Evolutionary conservation across 2,329 filamentous ascomycete genomes (phyloP).

Genomic region (Shiraia sp.): DNA sequence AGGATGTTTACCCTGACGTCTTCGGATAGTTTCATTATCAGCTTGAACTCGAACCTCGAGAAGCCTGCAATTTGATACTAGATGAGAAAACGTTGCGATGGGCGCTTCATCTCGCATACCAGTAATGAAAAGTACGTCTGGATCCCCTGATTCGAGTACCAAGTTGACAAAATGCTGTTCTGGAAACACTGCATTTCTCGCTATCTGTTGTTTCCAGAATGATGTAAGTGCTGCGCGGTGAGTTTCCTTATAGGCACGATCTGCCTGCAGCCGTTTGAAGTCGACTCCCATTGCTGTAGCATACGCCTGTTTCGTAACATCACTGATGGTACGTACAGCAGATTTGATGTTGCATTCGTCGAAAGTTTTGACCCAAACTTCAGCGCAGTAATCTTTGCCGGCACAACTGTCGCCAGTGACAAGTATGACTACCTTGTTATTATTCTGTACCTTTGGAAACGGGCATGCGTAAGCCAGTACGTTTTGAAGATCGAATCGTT

Average conservation of each 20-base stretch:
- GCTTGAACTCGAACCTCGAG: constrained; percentile 59
- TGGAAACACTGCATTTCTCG: constrained; percentile 50
- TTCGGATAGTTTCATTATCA: constrained; percentile 41
- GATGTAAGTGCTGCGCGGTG: constrained; percentile 57
- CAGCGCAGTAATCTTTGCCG: constrained; percentile 65
- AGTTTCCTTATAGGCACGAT: constrained; percentile 65
- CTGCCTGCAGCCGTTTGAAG: constrained; percentile 51
- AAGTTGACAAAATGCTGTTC: constrained; percentile 47
- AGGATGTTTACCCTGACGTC: constrained; percentile 40
- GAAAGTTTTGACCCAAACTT: constrained; percentile 55
- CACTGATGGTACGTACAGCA: constrained; percentile 50
- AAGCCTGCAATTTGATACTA: constrained; percentile 57
- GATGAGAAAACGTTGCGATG: constrained; percentile 56
- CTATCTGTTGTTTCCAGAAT: constrained; percentile 56
- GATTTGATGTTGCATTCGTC: constrained; percentile 5
- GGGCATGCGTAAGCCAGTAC: constrained; percentile 62
- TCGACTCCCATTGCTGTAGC: constrained; percentile 55
- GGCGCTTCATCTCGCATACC: constrained; percentile 66
- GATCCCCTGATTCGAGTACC: constrained; percentile 44
- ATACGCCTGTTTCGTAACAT: constrained; percentile 62
- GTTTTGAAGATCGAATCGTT: constrained; percentile 52
- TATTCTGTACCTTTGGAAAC: constrained; percentile 45
- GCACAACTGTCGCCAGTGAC: constrained; percentile 59
- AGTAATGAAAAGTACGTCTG: constrained; percentile 64
- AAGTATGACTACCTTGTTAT: constrained; percentile 42